Evolutionary conservation across 2,329 filamentous ascomycete species (phyloP), one percentile per base, ranked within the genome.

Genomic region (Beauveria pseudobassiana): DNA sequence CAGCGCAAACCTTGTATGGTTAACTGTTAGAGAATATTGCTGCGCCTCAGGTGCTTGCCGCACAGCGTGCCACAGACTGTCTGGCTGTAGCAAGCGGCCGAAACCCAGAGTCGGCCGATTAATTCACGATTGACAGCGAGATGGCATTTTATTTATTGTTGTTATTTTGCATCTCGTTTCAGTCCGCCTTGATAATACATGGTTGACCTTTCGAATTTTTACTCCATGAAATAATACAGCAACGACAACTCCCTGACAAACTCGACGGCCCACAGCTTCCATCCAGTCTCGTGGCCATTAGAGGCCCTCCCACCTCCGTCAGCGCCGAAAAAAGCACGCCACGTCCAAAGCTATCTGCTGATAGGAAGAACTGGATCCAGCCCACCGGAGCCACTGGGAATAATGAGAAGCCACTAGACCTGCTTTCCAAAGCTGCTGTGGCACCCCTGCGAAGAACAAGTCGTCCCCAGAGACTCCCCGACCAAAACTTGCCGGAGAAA

Each of bases 301-400:
- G 6, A n/a, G 42, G 12, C 10, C 30, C 30, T 34, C 10, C 30
- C 30, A 30, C 22, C 38, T 43, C 42, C 42, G 43, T 48, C 43
- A 38, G 26, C n/a, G 28, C 54, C 26, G 54, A 57, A 38, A 49
- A 57, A 48, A 57, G 54, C 56, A 59, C 56, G 56, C 46, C 56
- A 59, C 56, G 42, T 43, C 40, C 12, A 34, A 18, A 14, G 18
- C 40, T 28, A 56, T 20, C 53, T 26, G 18, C 42, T 57, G 43
- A 40, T 7, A 46, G 46, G 34, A 59, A 59, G 46, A 51, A 59
- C 30, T 58, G 55, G 55, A 49, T 18, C 43, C 26, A 57, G 28
- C 9, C 55, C 45, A 20, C 56, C 22, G 48, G n/a, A 22, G 46
- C 56, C 45, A 50, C 46, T n/a, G 22, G 30, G 16, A 40, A 34